A percentile compares a stretch with the other conserved stretches of the same genome.
These are phyloP conservation scores for Chlorella sp. DNA, from an alignment of 139 green algal species.

Conservation along the genomic window DNA sequence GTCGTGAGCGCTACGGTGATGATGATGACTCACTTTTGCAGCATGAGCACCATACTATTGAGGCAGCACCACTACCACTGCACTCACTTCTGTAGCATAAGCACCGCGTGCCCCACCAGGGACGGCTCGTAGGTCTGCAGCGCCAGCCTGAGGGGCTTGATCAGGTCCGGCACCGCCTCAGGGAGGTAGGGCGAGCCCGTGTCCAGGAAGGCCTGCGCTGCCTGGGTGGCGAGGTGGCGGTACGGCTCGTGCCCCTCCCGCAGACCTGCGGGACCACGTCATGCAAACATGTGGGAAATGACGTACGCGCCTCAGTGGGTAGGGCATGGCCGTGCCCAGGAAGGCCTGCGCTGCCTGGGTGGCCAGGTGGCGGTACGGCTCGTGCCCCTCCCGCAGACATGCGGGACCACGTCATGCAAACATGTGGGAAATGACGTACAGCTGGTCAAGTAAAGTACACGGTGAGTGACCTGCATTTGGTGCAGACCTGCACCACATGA, in stretches of 20 bases:
- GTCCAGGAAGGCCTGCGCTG: constrained; percentile 10
- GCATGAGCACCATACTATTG: too few species aligned
- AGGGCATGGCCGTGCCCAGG: constrained; percentile 4
- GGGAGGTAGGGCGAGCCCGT: constrained; percentile 14
- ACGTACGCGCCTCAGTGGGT: too few species aligned
- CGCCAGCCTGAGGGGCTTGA: constrained; percentile 15
- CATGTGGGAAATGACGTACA: too few species aligned
- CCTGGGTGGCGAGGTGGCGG: constrained; percentile 30
- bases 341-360: constrained; percentile 16
- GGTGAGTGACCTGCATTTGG: too few species aligned
- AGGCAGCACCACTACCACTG: too few species aligned
- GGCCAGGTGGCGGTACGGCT: constrained; percentile 36
- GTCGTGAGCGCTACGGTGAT: too few species aligned
- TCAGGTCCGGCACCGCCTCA: constrained; percentile 17
- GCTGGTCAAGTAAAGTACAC: too few species aligned
- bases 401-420: too few species aligned
- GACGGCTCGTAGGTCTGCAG: constrained; percentile 18
- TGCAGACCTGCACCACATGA: too few species aligned
- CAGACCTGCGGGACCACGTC: constrained; percentile 18
- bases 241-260: constrained; percentile 37
- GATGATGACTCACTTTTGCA: too few species aligned
- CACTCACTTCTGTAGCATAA: constrained; percentile 16
- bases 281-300: too few species aligned
- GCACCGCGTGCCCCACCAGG: constrained; percentile 19
- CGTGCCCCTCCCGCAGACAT: constrained; percentile 33